Evolutionary conservation across 169 alveolate genomes (phyloP), one percentile per base, ranked within the genome.

Genomic region (Plasmodium malariae): DNA sequence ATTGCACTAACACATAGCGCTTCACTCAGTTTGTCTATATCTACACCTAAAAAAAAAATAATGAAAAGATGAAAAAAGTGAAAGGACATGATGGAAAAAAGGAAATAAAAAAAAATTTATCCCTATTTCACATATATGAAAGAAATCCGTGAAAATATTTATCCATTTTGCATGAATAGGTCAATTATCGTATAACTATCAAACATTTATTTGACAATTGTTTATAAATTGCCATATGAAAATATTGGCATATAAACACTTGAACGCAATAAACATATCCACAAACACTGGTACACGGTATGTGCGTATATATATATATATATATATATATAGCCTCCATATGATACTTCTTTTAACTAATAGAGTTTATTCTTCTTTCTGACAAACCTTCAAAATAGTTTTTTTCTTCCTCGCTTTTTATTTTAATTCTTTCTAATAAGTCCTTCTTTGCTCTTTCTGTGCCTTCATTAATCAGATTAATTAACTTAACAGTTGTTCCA

Each of bases 1-100:
- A 99, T 97, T 17, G 99, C 99, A 9, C 99, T 99, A 74, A 96
- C 96, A 30, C 99, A 99, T 55, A 99, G 94, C 30, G 91, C 95
- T 91, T 97, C 98, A 37, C 99, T 98, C 62, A 98, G 95, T 40
- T 88, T 51, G 28, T 96, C 96, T 74, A 97, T 87, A 48, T 95
- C 96, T 71, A 93, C 95, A 21, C 93, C 96, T 67, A 93, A 57
- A 62, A 95, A 74, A 93, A 63, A 21, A 91, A n/a, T n/a, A n/a
- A n/a, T n/a, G n/a, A n/a, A n/a, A n/a, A 60, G 21, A n/a, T 26
- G 1, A n/a, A 55, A 49, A 30, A 32, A 9, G 48, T 3, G 30
- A 70, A 24, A 70, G n/a, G 37, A 28, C 19, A 14, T 14, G 32
- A 4, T 26, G 5, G 48, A 70, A 24, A 12, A 24, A 49, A 70